A percentile compares a stretch with the other conserved stretches of the same genome.
Evolutionary conservation across 345 rosid genomes (phyloP).

Genomic region (Gossypium ekmanianum): DNA sequence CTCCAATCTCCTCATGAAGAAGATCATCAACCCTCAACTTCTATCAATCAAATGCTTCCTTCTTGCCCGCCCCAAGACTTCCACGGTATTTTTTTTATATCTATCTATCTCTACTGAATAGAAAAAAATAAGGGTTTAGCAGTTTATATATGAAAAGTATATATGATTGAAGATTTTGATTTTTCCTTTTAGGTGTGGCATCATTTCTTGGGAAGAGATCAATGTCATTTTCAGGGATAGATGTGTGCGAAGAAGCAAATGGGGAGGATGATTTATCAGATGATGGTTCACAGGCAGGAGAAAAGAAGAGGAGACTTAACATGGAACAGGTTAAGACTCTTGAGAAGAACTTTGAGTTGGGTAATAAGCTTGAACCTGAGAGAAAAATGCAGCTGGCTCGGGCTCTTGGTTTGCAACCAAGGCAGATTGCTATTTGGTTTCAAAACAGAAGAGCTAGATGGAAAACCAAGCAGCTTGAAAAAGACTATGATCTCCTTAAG

Average conservation of each 20-base stretch:
- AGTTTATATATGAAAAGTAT: not conserved
- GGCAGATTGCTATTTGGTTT: conserved; percentile 98
- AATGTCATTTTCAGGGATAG: conserved; percentile 61
- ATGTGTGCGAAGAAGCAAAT: conserved; percentile 50
- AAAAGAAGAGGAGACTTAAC: conserved; percentile 91
- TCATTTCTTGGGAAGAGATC: conserved; percentile 83
- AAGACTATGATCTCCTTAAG: conserved; percentile 83
- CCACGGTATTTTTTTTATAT: conserved; percentile 46
- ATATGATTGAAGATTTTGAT: not conserved
- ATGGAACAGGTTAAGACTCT: conserved; percentile 93
- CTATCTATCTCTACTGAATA: not conserved
- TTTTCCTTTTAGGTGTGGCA: conserved; percentile 51
- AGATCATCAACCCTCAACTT: conserved; percentile 46
- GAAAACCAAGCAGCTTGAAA: conserved; percentile 96
- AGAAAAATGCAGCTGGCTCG: conserved; percentile 95
- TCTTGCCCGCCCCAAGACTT: conserved; percentile 69
- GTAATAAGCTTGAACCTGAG: conserved; percentile 98
- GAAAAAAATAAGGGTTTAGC: not conserved
- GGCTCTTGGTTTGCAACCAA: conserved; percentile 89
- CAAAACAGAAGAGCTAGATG: conserved; percentile 95
- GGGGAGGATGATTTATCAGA: conserved; percentile 85
- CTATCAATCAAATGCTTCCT: conserved; percentile 67
- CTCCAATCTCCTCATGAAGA: conserved; percentile 65
- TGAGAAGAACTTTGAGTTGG: conserved; percentile 92
- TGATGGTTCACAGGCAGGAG: conserved; percentile 92